Conservation (phyloP, 768 basidiomycete genomes). For the Hirschioporus abietinus region DNA sequence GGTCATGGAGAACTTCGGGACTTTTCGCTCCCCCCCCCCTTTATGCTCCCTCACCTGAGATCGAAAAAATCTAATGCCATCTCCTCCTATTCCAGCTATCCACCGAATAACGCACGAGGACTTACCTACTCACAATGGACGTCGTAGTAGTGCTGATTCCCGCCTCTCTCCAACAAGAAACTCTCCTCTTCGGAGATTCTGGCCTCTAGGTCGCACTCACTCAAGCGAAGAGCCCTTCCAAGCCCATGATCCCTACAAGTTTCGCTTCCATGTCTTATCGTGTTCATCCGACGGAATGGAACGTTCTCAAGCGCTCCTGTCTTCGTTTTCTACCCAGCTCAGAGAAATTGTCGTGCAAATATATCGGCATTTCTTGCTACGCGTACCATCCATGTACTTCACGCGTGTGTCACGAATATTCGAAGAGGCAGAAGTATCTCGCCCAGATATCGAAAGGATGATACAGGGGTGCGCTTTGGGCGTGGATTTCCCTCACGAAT, state of each 20-base stretch:
- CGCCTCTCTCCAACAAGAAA: background rate
- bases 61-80: background rate
- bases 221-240: slow-evolving; percentile 30
- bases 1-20: background rate
- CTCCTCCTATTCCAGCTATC: background rate
- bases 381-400: slow-evolving; percentile 77
- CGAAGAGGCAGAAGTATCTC: slow-evolving; percentile 72
- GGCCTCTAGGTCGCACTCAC: background rate
- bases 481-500: slow-evolving; percentile 31
- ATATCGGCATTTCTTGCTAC: slow-evolving; percentile 47
- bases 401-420: slow-evolving; percentile 72
- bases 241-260: slow-evolving; percentile 29
- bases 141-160: background rate
- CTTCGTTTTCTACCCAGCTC: slow-evolving; percentile 28
- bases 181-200: slow-evolving; percentile 3
- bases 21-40: background rate
- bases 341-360: slow-evolving; percentile 19
- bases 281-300: slow-evolving; percentile 12
- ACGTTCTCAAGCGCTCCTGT: slow-evolving; percentile 23
- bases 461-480: slow-evolving; percentile 24
- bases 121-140: background rate
- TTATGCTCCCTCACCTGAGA: background rate
- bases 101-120: background rate
- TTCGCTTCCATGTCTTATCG: slow-evolving; percentile 14
- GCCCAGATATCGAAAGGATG: slow-evolving; percentile 54